Conservation (phyloP, 2,329 filamentous ascomycete species). For the Alternaria sp. region DNA sequence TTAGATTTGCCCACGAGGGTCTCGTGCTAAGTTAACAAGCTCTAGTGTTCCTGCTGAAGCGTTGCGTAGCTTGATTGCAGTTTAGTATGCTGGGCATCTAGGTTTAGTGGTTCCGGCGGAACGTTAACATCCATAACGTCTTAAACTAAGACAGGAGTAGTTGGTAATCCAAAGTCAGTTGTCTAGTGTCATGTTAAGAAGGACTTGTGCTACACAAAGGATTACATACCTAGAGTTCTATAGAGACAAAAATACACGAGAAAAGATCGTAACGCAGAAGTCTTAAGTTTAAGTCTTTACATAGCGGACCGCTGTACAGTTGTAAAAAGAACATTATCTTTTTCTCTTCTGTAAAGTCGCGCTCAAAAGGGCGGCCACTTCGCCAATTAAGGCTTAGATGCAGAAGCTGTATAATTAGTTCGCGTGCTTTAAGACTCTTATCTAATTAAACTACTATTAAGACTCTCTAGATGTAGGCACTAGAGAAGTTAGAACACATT, state of each 20-base stretch:
- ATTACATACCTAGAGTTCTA: slow-evolving; percentile 11
- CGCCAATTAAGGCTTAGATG: slow-evolving; percentile 8
- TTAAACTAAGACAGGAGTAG: slow-evolving; percentile 6
- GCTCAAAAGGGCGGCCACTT: slow-evolving; percentile 19
- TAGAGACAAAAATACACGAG: slow-evolving; percentile 16
- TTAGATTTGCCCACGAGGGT: slow-evolving; percentile 8
- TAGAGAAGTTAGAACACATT: slow-evolving; percentile 14
- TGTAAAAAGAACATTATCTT: slow-evolving; percentile 17
- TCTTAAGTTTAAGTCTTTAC: slow-evolving; percentile 9
- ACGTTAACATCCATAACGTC: slow-evolving; percentile 14
- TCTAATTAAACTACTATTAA: slow-evolving; percentile 10
- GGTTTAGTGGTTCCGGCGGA: not conserved
- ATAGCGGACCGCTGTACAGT: slow-evolving; percentile 12
- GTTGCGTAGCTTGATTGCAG: slow-evolving; percentile 13
- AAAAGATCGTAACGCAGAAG: slow-evolving; percentile 20
- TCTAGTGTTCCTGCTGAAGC: slow-evolving; percentile 13
- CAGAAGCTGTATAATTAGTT: not conserved
- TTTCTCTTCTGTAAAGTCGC: slow-evolving; percentile 20
- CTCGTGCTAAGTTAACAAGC: slow-evolving; percentile 1
- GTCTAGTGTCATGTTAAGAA: slow-evolving; percentile 10
- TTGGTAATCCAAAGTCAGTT: slow-evolving; percentile 13
- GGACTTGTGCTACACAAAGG: not conserved
- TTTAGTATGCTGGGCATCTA: slow-evolving; percentile 13
- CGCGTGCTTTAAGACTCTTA: slow-evolving; percentile 2
- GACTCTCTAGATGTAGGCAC: slow-evolving; percentile 14